phyloP scores from a whole-genome alignment of 192 early-diverging fungal species.

The Phlyctochytrium planicorne region DNA sequence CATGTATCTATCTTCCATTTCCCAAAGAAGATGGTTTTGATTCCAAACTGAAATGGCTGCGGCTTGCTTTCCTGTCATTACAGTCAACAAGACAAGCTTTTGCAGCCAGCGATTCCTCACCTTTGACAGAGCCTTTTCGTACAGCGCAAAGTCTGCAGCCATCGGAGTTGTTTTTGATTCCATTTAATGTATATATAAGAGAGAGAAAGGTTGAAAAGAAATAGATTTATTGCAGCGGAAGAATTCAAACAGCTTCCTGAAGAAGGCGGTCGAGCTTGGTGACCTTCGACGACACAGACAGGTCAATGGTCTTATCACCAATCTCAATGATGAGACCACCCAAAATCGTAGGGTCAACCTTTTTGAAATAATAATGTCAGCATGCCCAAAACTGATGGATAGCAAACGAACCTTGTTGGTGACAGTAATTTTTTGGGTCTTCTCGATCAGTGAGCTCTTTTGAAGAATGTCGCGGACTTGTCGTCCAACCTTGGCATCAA shows the following conservation, averaged over 20 bases:
- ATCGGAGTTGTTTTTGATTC: too few species aligned
- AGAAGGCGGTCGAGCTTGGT: conserved; percentile 94
- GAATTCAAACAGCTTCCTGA: conserved; percentile 55
- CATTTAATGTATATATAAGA: too few species aligned
- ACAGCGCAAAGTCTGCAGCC: too few species aligned
- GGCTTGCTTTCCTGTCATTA: too few species aligned
- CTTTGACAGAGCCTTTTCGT: too few species aligned
- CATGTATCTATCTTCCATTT: conserved; percentile 84
- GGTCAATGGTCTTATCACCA: conserved; percentile 97
- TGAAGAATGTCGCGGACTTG: conserved; percentile 74
- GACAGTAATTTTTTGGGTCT: conserved; percentile 80
- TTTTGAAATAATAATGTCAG: too few species aligned
- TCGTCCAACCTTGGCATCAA: conserved; percentile 69
- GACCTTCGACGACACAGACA: conserved; percentile 92
- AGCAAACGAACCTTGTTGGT: conserved; percentile 78
- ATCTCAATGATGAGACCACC: conserved; percentile 97
- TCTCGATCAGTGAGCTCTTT: conserved; percentile 77
- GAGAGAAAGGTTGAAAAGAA: too few species aligned
- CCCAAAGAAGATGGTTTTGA: conserved; percentile 58
- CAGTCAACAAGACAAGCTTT: too few species aligned
- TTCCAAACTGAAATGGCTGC: conserved; percentile 25
- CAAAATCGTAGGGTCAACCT: conserved; percentile 88
- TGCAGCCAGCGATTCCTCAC: too few species aligned
- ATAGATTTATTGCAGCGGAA: too few species aligned
- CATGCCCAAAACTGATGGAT: background rate